Conservation (phyloP, 768 basidiomycete genomes). For the Postia placenta region DNA sequence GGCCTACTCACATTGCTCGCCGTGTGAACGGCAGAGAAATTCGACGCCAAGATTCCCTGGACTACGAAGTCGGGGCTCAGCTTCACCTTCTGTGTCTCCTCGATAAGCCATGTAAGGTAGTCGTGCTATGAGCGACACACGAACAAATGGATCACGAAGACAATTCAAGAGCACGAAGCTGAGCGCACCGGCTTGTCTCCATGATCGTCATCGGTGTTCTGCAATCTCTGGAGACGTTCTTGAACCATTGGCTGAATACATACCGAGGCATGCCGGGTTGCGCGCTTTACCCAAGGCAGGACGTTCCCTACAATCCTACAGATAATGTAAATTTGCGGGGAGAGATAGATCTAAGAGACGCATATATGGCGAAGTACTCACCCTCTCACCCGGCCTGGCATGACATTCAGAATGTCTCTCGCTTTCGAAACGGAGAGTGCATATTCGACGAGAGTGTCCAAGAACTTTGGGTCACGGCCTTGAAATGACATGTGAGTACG, state of each 20-base stretch:
- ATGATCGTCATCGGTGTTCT: constrained; percentile 15
- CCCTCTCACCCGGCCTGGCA: constrained; percentile 26
- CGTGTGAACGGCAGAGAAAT: constrained; percentile 32
- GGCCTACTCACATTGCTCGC: constrained; percentile 18
- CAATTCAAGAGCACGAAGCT: too few species aligned
- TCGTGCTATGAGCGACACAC: too few species aligned
- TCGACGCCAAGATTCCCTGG: constrained; percentile 19
- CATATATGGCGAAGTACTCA: too few species aligned
- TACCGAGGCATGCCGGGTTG: too few species aligned
- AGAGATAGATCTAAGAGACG: too few species aligned
- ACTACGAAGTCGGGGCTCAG: constrained; percentile 27
- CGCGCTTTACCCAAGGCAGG: too few species aligned
- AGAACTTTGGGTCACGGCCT: constrained; percentile 27
- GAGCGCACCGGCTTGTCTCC: constrained; percentile 24
- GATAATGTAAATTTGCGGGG: too few species aligned
- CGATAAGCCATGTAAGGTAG: constrained; percentile 42
- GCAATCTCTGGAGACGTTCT: constrained; percentile 16
- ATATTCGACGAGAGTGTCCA: constrained; percentile 25
- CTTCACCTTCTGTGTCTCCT: constrained; percentile 27
- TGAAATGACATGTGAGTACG: too few species aligned
- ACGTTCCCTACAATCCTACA: too few species aligned
- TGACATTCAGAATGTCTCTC: constrained; percentile 22
- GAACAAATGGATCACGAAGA: too few species aligned
- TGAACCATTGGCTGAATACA: constrained; percentile 16
- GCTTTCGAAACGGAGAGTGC: constrained; percentile 25